Percentiles rank a stretch among this genome's conserved stretches.
Evolutionary conservation across 164 flowering plant genomes (phyloP).

Genomic region (Vitis amurensis): DNA sequence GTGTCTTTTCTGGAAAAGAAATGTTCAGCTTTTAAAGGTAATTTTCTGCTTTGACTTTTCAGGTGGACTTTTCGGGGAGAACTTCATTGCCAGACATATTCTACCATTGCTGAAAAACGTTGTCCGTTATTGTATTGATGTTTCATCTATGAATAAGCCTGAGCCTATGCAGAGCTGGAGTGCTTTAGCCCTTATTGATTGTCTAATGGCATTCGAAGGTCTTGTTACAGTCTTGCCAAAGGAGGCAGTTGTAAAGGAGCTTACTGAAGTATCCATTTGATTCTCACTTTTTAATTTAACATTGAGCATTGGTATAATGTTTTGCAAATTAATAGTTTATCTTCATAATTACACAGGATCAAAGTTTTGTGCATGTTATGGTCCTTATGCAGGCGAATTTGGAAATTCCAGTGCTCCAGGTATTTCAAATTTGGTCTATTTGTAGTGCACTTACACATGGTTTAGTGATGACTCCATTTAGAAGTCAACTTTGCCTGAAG

Average conservation of each 20-base stretch:
- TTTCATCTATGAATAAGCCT: conserved; percentile 53
- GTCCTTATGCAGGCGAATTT: conserved; percentile 62
- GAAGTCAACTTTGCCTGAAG: no score
- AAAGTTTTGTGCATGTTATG: conserved; percentile 54
- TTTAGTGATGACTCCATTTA: no score
- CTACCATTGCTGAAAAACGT: conserved; percentile 73
- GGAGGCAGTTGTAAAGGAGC: conserved; percentile 73
- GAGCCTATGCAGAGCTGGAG: conserved; percentile 92
- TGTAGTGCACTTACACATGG: background rate
- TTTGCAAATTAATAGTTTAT: conserved; percentile 8
- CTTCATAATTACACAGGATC: conserved; percentile 50
- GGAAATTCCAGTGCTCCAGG: conserved; percentile 79
- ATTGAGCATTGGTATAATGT: background rate
- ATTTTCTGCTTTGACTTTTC: conserved; percentile 23
- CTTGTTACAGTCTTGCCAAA: conserved; percentile 52
- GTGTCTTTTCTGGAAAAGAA: conserved; percentile 7
- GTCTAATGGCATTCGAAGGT: conserved; percentile 70
- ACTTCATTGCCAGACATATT: conserved; percentile 65
- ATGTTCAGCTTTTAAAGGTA: conserved; percentile 17
- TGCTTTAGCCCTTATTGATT: conserved; percentile 69
- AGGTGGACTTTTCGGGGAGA: conserved; percentile 88
- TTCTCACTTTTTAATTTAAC: background rate
- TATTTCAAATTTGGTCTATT: conserved; percentile 20
- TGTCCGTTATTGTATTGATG: conserved; percentile 54
- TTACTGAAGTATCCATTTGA: conserved; percentile 60